Evolutionary conservation across 208 protist species (phyloP), one percentile per base, ranked within the genome.

Genomic region (Trypanosomatidae sp.): DNA sequence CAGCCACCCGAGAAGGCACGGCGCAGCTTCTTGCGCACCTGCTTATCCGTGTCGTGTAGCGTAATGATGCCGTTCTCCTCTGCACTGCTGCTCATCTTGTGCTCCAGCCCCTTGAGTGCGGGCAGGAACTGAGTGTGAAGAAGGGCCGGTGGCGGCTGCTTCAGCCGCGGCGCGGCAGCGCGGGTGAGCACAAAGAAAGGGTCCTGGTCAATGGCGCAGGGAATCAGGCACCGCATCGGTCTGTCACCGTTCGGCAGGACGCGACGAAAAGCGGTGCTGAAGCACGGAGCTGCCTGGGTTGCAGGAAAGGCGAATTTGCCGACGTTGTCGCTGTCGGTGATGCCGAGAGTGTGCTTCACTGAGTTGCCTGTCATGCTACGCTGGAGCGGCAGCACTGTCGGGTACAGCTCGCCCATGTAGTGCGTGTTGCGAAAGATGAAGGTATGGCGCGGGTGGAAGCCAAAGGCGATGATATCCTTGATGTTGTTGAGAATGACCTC

Each of bases 401-500:
- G 79, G 89, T 99, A 99, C 89, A 99, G 87, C 50, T 90, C 74
- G 2, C 93, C 91, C 82, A 99, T 98, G 86, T 99, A 99, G 12
- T 98, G 83, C 19, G 98, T 87, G 88, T 99, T 98, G 66, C 96
- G 95, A 75, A 99, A 99, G 67, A 99, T 99, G 83, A 99, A 99
- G 1, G 99, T 99, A 50, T 96, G 96, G 10, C 95, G 77, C 25
- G 88, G 90, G 87, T 99, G 91, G 85, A 99, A 99, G 56, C 98
- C 99, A 77, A 98, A 97, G 13, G 99, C 99, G 76, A 99, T 99
- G 76, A 99, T 99, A 87, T 99, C 99, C 72, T 99, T 99, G 43
- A 98, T 96, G 87, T 99, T 99, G 79, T 98, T 95, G 30, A 66
- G 56, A 8, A 95, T 94, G n/a, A 98, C 75, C 28, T 86, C 69